Evolutionary conservation across 106 monocot species (phyloP), one percentile per base, ranked within the genome.

Genomic region (Acorus calamus): DNA sequence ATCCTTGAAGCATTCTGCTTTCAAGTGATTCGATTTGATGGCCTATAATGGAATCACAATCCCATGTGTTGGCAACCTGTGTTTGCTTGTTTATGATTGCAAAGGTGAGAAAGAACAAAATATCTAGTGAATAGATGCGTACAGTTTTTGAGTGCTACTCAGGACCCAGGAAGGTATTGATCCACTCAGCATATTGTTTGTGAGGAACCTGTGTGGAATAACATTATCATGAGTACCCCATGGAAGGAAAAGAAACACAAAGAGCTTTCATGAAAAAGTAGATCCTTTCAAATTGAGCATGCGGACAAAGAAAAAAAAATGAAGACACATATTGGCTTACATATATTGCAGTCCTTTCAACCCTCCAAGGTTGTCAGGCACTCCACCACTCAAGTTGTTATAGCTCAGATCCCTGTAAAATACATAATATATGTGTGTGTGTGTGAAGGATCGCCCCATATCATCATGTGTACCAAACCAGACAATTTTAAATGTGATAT

Each of bases 331-430:
- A 28, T 28, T 28, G 28, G 28, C 28, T 28, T 28, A 28, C 28
- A 28, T 28, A 28, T 28, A 28, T 28, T 28, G 28, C 28, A 28
- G 28, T 28, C 76, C 57, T 77, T 76, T 7, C 44, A 11, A 10
- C 68, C 81, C 79, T 79, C 56, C 53, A 60, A 55, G 45, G 28
- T 28, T 4, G 51, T 4, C 6, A 64, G 68, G 68, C 7, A 59
- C 47, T 46, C 41, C 13, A 11, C 68, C 57, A 10, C 14, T 47
- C 41, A 68, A 57, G 8, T 57, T 59, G 56, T 68, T 68, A 48
- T 57, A 68, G 57, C 68, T 68, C 56, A 68, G 44, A 55, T 71
- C 41, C 3, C 68, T 68, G 68, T 57, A 43, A 66, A 7, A 8
- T 3, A 11, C 56, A 49, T 56, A n/a, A n/a, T n/a, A 61, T 8